Percentiles rank a stretch among this genome's conserved stretches.
These are phyloP conservation scores for Spiraea crenata DNA, from an alignment of 331 rosid species.

Conservation along the genomic window DNA sequence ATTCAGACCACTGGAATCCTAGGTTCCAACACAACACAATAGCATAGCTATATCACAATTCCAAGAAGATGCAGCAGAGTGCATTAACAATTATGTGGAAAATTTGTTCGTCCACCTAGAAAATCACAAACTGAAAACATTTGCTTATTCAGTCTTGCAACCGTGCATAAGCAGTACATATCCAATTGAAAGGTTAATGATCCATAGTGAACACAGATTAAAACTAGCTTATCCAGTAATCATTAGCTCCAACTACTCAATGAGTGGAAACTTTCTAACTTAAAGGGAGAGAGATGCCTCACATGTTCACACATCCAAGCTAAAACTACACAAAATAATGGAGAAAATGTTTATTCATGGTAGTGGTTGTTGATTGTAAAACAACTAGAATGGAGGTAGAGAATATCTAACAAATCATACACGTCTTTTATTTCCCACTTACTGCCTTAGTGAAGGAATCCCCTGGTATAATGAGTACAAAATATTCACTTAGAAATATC, in stretches of 20 bases:
- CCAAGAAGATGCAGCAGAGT: constrained; percentile 3
- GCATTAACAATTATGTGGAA: not conserved
- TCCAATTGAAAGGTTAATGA: not conserved
- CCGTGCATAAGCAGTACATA: not conserved
- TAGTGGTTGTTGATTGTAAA: not conserved
- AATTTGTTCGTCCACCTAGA: not conserved
- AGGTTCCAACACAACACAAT: not conserved
- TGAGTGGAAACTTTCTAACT: not conserved
- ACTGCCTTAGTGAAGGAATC: not conserved
- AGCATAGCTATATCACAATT: not conserved
- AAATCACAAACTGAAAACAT: constrained; percentile 1
- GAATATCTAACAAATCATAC: not conserved
- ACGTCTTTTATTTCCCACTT: constrained; percentile 1
- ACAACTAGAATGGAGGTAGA: not conserved
- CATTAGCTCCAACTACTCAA: not conserved
- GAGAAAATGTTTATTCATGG: not conserved
- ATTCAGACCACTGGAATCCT: not conserved
- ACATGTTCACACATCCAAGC: constrained; percentile 1
- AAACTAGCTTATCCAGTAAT: not conserved
- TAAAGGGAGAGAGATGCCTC: not conserved
- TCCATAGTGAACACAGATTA: not conserved
- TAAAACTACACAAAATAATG: not conserved
- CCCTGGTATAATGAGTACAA: not conserved
- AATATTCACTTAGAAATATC: not conserved
- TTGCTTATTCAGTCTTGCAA: not conserved